These are phyloP conservation scores for Isabelozyma heimii DNA, from an alignment of 805 yeast genomes.

Conservation along the genomic window DNA sequence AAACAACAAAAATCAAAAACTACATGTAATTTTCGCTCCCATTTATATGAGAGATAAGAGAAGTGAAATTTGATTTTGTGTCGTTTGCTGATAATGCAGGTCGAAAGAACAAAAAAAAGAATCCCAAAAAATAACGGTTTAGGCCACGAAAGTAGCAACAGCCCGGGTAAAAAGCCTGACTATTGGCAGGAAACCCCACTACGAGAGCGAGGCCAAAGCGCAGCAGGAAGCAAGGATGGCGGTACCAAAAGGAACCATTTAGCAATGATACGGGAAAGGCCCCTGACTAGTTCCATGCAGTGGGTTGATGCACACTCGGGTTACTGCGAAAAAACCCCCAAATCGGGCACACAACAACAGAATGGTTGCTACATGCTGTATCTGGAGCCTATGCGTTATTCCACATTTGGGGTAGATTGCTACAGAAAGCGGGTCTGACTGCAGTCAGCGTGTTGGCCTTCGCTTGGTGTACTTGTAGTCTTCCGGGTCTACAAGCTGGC, in stretches of 20 bases:
- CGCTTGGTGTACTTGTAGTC: constrained; percentile 16
- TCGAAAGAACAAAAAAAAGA: background rate
- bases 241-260: background rate
- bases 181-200: too few relatives aligned
- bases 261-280: background rate
- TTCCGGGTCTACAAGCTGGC: constrained; percentile 25
- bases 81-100: background rate
- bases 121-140: background rate
- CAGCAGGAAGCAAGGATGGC: background rate
- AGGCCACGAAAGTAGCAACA: background rate
- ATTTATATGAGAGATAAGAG: background rate
- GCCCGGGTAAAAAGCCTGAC: too few relatives aligned
- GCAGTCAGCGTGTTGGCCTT: too few relatives aligned
- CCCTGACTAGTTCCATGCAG: background rate
- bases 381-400: too few relatives aligned
- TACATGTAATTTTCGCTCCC: too few relatives aligned
- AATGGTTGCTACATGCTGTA: background rate
- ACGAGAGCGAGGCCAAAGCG: too few relatives aligned
- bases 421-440: too few relatives aligned
- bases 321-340: background rate
- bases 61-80: background rate
- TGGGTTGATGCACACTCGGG: background rate
- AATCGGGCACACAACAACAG: background rate
- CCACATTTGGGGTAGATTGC: too few relatives aligned
- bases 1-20: too few relatives aligned